Evolutionary conservation across 805 yeast species (phyloP), one percentile per base, ranked within the genome.

Genomic region (Kodamaea laetipori): DNA sequence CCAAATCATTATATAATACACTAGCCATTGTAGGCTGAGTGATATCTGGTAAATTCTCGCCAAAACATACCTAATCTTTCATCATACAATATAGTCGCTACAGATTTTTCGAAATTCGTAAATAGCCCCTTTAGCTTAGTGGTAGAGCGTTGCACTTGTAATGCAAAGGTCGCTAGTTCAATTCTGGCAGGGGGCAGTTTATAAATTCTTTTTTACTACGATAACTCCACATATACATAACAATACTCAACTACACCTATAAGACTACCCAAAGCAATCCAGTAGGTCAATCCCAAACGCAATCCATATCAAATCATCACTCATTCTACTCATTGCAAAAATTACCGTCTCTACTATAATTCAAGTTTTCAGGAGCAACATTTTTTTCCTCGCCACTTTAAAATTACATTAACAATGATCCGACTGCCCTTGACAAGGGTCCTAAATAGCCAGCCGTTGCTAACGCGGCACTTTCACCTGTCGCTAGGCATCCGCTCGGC

Each of bases 61-160:
- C n/a, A n/a, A n/a, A n/a, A n/a, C n/a, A n/a, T n/a, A n/a, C n/a
- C n/a, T n/a, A n/a, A n/a, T n/a, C n/a, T n/a, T n/a, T n/a, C n/a
- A n/a, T n/a, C n/a, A n/a, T n/a, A n/a, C n/a, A n/a, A n/a, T n/a
- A n/a, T n/a, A n/a, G n/a, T n/a, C n/a, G n/a, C n/a, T n/a, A n/a
- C n/a, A n/a, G n/a, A n/a, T n/a, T n/a, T n/a, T n/a, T n/a, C n/a
- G 4, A 28, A 28, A 6, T 12, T 19, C 25, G 18, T 25, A 23
- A 39, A 39, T 27, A 39, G 96, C 96, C 96, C 78, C 82, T 80
- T 87, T 88, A 87, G 96, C 96, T 87, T 86, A 88, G 96, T 86
- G 96, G 96, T 87, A 88, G 94, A 87, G 95, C 95, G 95, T 86
- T 85, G 96, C 96, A 88, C 96, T 88, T 88, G 96, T 88, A 88